Evolutionary conservation across 2,329 filamentous ascomycete genomes (phyloP).

Genomic region (Endocalyx cinctus): DNA sequence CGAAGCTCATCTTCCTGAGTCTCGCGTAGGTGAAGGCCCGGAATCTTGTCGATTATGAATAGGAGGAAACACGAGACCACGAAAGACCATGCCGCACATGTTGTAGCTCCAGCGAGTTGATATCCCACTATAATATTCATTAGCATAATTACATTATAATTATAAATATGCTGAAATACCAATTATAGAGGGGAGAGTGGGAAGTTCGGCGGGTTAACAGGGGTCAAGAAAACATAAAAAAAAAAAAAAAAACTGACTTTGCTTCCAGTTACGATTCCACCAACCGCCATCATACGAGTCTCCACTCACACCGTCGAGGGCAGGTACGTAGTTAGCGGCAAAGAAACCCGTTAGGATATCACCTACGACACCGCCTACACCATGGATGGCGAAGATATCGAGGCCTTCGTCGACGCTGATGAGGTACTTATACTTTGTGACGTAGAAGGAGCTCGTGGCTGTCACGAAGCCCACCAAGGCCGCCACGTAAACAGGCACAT

Average conservation of each 20-base stretch:
- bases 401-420: conserved; percentile 53
- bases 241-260: too few species aligned
- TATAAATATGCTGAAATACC: too few species aligned
- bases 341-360: conserved; percentile 55
- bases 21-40: conserved; percentile 50
- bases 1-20: conserved; percentile 50
- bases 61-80: conserved; percentile 47
- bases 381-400: conserved; percentile 57
- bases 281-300: conserved; percentile 43
- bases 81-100: conserved; percentile 52
- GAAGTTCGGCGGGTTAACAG: too few species aligned
- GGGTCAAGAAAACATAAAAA: too few species aligned
- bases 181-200: too few species aligned
- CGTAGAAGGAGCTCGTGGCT: conserved; percentile 39
- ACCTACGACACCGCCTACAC: conserved; percentile 54
- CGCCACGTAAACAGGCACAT: conserved; percentile 47
- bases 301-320: conserved; percentile 45
- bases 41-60: conserved; percentile 53
- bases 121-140: too few species aligned
- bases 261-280: conserved; percentile 47
- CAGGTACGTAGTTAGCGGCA: conserved; percentile 42
- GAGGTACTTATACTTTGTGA: conserved; percentile 45
- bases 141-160: too few species aligned
- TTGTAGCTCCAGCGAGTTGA: conserved; percentile 53
- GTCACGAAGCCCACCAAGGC: conserved; percentile 50